Base-by-base conservation (phyloP, 1,284 basidiomycete species). In the Pyrrhoderma noxium region DNA sequence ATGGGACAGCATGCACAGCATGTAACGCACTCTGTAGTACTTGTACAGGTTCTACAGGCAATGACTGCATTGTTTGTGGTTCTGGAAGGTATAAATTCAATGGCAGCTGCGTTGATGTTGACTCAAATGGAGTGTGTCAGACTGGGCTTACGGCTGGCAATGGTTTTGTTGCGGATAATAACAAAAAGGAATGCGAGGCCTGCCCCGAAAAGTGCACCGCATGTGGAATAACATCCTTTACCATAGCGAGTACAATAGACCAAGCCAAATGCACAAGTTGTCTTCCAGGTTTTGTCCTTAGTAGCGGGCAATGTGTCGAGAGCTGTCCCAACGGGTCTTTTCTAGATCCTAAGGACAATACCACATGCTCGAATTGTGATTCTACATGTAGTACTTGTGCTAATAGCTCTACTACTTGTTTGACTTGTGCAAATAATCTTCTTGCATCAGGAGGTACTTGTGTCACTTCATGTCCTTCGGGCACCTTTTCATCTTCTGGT, bases 171-270 rank as follows among this genome's bases (percentile, higher is more conserved):
- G 86, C 79, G n/a, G 85, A 92, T 59, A 89, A 89, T 59, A 76
- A 77, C 60, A 92, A 90, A 68, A 70, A 76, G 19, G 77, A 80
- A 58, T 92, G 89, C 61, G 87, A 91, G 60, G 85, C 75, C 51
- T 90, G 87, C 65, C 84, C 87, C 5, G 70, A 82, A 1, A 87
- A 85, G 63, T 92, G 89, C 63, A 85, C 82, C 9, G 71, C 79
- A 0, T 92, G 89, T 67, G 68, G 73, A 53, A 88, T 88, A 55
- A 71, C 83, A 2, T 77, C 72, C 55, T 92, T 92, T 65, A 82
- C 61, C 48, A 72, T 76, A 13, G 77, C 74, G 0, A 89, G 87
- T 7, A 82, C 79, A 0, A 69, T 83, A 31, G 70, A 75, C 51
- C 73, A 85, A 52, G 66, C 80, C 2, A 78, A 87, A 57, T 92